Conservation (phyloP, 768 basidiomycete species). For the Pleurotus giganteus region DNA sequence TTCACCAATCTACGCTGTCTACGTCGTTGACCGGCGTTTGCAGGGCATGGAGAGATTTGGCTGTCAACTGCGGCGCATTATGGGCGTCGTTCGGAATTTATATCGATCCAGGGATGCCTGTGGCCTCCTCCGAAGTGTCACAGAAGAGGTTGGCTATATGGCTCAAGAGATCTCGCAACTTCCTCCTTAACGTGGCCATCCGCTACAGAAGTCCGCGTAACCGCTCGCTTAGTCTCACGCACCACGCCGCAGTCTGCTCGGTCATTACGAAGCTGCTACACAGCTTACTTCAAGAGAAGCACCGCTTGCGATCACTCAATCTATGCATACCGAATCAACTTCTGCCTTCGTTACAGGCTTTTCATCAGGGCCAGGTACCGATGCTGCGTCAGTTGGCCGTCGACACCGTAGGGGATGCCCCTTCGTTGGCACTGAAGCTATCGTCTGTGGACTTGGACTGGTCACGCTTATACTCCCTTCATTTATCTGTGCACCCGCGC, state of each 20-base stretch:
- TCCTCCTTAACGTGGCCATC: background rate
- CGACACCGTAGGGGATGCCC: background rate
- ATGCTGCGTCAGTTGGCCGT: background rate
- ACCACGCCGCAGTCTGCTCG: background rate
- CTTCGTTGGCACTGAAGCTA: background rate
- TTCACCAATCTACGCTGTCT: background rate
- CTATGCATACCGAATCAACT: background rate
- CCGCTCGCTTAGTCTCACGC: background rate
- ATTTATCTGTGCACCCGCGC: background rate
- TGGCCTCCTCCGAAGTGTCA: background rate
- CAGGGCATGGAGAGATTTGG: background rate
- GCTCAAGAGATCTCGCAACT: conserved; percentile 1
- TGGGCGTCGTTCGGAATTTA: conserved; percentile 4
- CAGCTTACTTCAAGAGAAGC: background rate
- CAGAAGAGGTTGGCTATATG: background rate
- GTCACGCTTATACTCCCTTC: background rate
- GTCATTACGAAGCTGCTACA: background rate
- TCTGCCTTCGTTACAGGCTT: background rate
- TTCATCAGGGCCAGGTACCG: background rate
- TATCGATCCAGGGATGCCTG: background rate
- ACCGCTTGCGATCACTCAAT: background rate
- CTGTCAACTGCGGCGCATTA: conserved; percentile 2
- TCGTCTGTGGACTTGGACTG: background rate
- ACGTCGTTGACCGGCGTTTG: background rate
- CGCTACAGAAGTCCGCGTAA: background rate